Percentiles rank a stretch among this genome's conserved stretches.
phyloP scores from a whole-genome alignment of 306 rosid genomes.

The Astragalus membranaceus region DNA sequence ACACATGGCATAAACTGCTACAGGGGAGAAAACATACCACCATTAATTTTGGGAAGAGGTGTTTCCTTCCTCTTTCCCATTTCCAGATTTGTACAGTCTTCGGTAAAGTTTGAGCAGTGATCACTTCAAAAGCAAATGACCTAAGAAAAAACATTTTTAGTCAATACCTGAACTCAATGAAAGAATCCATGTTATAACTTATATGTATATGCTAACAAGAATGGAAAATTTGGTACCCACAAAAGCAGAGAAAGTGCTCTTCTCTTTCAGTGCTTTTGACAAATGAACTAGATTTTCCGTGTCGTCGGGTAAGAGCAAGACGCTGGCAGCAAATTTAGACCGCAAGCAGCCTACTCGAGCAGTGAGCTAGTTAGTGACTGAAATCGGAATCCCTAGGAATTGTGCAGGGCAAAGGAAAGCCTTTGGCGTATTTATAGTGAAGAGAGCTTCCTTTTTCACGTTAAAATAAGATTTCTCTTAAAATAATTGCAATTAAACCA shows the following conservation, averaged over 20 bases:
- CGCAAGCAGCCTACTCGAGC: not conserved
- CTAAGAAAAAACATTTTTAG: not conserved
- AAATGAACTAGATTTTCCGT: not conserved
- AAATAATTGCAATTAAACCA: not conserved
- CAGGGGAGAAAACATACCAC: not conserved
- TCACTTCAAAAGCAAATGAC: not conserved
- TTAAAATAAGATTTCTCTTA: not conserved
- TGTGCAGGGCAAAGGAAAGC: not conserved
- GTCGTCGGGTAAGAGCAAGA: not conserved
- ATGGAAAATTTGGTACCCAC: not conserved
- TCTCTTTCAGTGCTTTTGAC: not conserved
- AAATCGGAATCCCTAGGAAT: not conserved
- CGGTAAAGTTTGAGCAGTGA: not conserved
- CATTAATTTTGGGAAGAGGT: not conserved
- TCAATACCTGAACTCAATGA: not conserved
- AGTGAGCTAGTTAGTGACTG: not conserved
- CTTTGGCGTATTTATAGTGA: not conserved
- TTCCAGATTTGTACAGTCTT: not conserved
- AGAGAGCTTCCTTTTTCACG: not conserved
- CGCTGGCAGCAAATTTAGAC: not conserved
- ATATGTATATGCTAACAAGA: constrained; percentile 1
- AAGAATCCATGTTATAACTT: not conserved
- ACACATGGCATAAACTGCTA: not conserved
- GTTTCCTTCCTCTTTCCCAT: not conserved
- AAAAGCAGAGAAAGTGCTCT: not conserved